These are phyloP conservation scores for Blattamonas nauphoetae DNA, from an alignment of 78 protist species.

Conservation along the genomic window DNA sequence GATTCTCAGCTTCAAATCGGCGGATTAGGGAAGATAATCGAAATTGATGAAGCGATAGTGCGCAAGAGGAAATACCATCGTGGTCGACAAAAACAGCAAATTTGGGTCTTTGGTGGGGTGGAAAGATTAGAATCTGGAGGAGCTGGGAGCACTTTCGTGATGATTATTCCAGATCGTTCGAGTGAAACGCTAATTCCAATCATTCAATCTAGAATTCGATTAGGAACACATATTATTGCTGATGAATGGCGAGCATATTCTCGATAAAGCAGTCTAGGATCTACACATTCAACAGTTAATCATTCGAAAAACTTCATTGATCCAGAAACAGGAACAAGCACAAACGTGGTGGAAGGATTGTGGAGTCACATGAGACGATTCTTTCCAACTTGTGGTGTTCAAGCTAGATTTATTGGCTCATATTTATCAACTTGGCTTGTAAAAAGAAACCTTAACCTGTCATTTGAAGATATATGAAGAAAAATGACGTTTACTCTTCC, in stretches of 20 bases:
- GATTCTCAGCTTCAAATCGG: not conserved
- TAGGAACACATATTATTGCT: not conserved
- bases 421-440: no score
- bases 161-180: not conserved
- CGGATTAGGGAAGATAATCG: not conserved
- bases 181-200: not conserved
- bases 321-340: not conserved
- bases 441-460: no score
- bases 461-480: no score
- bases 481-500: no score
- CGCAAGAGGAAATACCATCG: not conserved
- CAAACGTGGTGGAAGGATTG: not conserved
- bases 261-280: not conserved
- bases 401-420: no score
- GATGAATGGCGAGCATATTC: not conserved
- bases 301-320: not conserved
- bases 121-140: not conserved
- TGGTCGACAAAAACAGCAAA: not conserved
- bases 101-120: not conserved
- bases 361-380: not conserved
- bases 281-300: not conserved
- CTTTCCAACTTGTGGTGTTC: no score
- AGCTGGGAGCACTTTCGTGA: not conserved
- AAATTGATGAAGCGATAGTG: not conserved
- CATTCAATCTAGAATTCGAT: not conserved